Evolutionary conservation across 1,284 basidiomycete genomes (phyloP).

Genomic region (Leucoagaricus sp.): DNA sequence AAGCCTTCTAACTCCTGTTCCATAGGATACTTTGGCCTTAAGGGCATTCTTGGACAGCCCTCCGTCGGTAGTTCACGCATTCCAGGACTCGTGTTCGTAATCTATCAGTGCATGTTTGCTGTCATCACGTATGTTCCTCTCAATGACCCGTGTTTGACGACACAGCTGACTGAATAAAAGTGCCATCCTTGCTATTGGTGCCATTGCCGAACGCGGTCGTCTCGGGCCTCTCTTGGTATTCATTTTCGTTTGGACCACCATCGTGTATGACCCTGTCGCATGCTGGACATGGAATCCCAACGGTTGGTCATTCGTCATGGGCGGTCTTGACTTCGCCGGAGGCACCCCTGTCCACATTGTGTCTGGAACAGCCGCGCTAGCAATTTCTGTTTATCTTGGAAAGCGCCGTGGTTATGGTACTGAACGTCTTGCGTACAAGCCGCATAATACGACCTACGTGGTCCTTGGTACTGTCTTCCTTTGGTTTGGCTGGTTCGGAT

Average conservation of each 20-base stretch:
- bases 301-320: slow-evolving; percentile 83
- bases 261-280: slow-evolving; percentile 93
- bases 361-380: slow-evolving; percentile 89
- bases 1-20: slow-evolving; percentile 17
- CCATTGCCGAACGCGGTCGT: slow-evolving; percentile 88
- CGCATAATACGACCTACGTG: slow-evolving; percentile 87
- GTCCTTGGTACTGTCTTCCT: slow-evolving; percentile 92
- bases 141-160: background rate
- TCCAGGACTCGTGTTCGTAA: slow-evolving; percentile 83
- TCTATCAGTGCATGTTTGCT: slow-evolving; percentile 92
- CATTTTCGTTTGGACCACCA: slow-evolving; percentile 89
- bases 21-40: slow-evolving; percentile 80
- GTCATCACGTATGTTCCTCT: slow-evolving; percentile 64
- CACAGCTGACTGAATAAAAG: slow-evolving; percentile 31
- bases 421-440: slow-evolving; percentile 87
- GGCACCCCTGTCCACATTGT: slow-evolving; percentile 95
- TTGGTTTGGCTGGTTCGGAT: slow-evolving; percentile 97
- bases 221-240: slow-evolving; percentile 89
- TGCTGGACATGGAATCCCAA: slow-evolving; percentile 94
- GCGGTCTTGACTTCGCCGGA: slow-evolving; percentile 93
- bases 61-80: slow-evolving; percentile 75
- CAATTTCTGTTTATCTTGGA: slow-evolving; percentile 92
- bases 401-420: slow-evolving; percentile 92
- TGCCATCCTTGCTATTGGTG: slow-evolving; percentile 86
- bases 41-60: slow-evolving; percentile 75